Base-by-base conservation (phyloP, 148 eudicot genomes). In the Camellia japonica region DNA sequence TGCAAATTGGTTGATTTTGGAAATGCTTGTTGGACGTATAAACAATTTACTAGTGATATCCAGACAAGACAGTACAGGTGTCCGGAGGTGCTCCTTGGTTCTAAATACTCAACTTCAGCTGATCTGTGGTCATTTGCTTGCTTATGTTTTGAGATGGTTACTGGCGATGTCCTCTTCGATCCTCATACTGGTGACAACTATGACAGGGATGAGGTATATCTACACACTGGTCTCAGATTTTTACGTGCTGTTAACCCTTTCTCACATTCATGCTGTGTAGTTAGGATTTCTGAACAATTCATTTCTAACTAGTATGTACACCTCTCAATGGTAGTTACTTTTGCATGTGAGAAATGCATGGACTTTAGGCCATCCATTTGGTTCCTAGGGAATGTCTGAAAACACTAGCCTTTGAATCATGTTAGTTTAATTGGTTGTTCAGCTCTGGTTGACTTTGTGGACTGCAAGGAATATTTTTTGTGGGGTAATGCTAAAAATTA, bases 71-170 rank as follows among this genome's bases (percentile, higher is more conserved):
- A 95, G 75, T 95, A 95, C 79, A 92, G 99, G 81, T 88, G 94
- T 81, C 99, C 99, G 5, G 99, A 93, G 85, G 97, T 95, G 76
- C 86, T 95, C 71, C 89, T 95, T 71, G 97, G 97, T 75, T 90
- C 97, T 12, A 95, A 91, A 78, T 95, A 95, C 84, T 93, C 99
- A 30, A 91, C 95, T 59, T 84, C 97, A 19, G 99, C 98, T 30
- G 99, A 95, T 83, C 73, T 95, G 60, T 95, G 99, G 99, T 95
- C 99, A 49, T 88, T 93, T 89, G 99, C 99, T 73, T 95, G 99
- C 90, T 93, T 93, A 78, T 93, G 97, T 86, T 95, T 95, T 86
- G 99, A 95, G 91, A 92, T 95, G 68, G 95, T 90, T 79, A 93
- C 99, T 62, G 99, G 99, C 46, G 98, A 95, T 87, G 97, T 95